Percentiles rank a stretch among this genome's conserved stretches.
Conservation (phyloP, 73 alveolate genomes). For the Paramecium octaurelia region DNA sequence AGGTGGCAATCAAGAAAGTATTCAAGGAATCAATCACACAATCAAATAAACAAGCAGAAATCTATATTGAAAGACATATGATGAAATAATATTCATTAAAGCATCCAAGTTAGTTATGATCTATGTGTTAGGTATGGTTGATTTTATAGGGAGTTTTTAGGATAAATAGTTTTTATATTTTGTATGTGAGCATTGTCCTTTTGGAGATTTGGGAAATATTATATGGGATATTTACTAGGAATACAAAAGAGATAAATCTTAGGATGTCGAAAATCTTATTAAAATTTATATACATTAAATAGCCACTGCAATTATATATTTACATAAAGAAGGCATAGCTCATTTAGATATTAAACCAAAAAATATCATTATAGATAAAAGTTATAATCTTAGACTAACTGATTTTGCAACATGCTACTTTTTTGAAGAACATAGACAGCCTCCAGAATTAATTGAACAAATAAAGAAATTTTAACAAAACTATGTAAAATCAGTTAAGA, state of each 20-base stretch:
- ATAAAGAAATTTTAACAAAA: not conserved
- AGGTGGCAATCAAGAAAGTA: conserved; percentile 6
- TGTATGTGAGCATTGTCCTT: conserved; percentile 3
- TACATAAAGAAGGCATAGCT: conserved; percentile 14
- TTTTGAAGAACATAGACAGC: not conserved
- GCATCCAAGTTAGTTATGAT: not conserved
- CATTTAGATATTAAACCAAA: conserved; percentile 20
- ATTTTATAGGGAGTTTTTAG: conserved; percentile 25
- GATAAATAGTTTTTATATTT: conserved; percentile 10
- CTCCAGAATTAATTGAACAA: not conserved
- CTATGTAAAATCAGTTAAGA: not conserved
- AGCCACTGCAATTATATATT: not conserved
- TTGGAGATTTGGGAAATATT: not conserved
- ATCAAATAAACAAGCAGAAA: not conserved
- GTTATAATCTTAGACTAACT: not conserved
- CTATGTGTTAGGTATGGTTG: not conserved
- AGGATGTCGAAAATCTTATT: not conserved
- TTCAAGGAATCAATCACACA: not conserved
- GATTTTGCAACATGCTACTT: conserved; percentile 32
- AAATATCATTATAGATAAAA: not conserved
- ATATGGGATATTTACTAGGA: not conserved
- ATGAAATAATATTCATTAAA: not conserved
- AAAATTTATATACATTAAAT: not conserved
- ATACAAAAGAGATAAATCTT: not conserved
- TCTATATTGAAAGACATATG: conserved; percentile 23